Percentiles rank a stretch among this genome's conserved stretches.
Conservation (phyloP, 2,329 filamentous ascomycete genomes). For the Penicillium sp. region DNA sequence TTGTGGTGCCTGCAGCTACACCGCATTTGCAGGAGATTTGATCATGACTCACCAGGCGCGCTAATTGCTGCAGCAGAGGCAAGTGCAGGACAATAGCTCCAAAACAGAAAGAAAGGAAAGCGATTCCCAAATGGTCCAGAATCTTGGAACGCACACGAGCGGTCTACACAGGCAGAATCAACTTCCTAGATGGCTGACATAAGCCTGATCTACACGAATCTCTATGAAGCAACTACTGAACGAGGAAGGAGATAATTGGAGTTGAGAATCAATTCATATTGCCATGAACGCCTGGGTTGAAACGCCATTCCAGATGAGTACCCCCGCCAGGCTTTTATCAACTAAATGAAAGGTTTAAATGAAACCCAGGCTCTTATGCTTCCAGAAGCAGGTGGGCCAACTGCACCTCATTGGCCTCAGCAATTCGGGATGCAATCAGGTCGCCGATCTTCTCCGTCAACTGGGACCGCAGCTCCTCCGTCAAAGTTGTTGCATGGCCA, state of each 20-base stretch:
- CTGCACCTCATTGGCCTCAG: slow-evolving; percentile 37
- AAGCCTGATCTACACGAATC: slow-evolving; percentile 3
- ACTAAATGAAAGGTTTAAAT: not conserved
- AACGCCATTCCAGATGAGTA: slow-evolving; percentile 12
- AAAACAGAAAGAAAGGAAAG: not conserved
- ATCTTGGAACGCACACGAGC: slow-evolving; percentile 10
- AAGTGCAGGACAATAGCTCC: not conserved
- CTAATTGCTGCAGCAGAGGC: too few species aligned
- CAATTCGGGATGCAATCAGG: slow-evolving; percentile 39
- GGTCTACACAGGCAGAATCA: slow-evolving; percentile 11
- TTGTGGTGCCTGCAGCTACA: not conserved
- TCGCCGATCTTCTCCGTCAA: slow-evolving; percentile 40
- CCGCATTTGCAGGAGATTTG: not conserved
- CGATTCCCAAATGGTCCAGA: not conserved
- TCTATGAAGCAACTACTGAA: not conserved
- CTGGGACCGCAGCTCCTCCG: slow-evolving; percentile 34
- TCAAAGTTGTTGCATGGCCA: slow-evolving; percentile 35
- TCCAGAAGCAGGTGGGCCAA: slow-evolving; percentile 39
- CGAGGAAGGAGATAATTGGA: not conserved
- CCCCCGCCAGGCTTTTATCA: not conserved
- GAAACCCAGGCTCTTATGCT: slow-evolving; percentile 10
- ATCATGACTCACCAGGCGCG: not conserved
- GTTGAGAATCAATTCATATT: not conserved
- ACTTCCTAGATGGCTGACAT: slow-evolving; percentile 4
- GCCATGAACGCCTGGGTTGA: slow-evolving; percentile 8